phyloP scores from a whole-genome alignment of 106 monocot genomes.

The Gastrodia elata region DNA sequence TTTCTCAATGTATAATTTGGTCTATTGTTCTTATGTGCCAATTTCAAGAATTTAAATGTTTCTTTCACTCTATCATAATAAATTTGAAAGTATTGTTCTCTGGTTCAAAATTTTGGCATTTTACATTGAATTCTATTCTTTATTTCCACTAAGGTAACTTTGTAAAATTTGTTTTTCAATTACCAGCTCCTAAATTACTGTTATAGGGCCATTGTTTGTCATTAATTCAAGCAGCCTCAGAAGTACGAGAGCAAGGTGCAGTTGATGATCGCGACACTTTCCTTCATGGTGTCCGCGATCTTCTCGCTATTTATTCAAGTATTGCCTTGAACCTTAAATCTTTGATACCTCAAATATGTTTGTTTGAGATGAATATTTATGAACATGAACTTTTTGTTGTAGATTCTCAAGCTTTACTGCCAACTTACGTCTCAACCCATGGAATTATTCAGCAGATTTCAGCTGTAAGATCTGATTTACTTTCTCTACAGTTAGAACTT shows the following conservation, averaged over 20 bases:
- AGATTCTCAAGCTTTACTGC: slow-evolving; percentile 65
- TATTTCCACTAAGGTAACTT: not conserved
- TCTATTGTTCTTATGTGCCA: not conserved
- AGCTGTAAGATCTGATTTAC: slow-evolving; percentile 65
- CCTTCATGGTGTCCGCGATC: slow-evolving; percentile 85
- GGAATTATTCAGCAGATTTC: slow-evolving; percentile 90
- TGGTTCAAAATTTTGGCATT: not conserved
- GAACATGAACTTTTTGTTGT: slow-evolving; percentile 7
- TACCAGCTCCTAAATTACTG: not conserved
- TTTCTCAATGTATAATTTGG: not conserved
- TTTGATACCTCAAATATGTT: not conserved
- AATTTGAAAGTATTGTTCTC: not conserved
- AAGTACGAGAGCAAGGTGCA: slow-evolving; percentile 86
- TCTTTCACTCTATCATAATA: not conserved
- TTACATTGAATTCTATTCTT: not conserved
- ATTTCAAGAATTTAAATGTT: not conserved
- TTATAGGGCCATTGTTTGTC: slow-evolving; percentile 56
- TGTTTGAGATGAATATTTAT: not conserved
- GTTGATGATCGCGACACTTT: slow-evolving; percentile 92
- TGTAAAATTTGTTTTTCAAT: not conserved
- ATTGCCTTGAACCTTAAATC: slow-evolving; percentile 5
- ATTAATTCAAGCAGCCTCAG: slow-evolving; percentile 68
- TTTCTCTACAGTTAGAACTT: slow-evolving; percentile 79
- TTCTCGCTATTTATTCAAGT: slow-evolving; percentile 79
- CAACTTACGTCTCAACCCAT: slow-evolving; percentile 81